These are phyloP conservation scores for Blastobotrys terrestris DNA, from an alignment of 805 yeast species.

Conservation along the genomic window DNA sequence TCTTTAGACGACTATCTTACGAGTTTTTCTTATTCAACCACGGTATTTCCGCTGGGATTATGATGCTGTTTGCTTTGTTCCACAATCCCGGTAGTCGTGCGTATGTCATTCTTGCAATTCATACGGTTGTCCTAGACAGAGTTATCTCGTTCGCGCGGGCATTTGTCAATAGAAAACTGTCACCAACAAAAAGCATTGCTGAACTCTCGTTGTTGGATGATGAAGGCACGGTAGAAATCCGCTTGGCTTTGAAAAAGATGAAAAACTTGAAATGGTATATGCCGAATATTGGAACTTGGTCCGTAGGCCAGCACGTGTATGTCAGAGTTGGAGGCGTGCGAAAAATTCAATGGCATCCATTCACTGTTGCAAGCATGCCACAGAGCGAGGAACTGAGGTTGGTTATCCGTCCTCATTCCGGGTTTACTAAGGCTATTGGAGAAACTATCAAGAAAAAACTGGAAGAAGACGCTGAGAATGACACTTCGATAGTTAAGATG, in stretches of 20 bases:
- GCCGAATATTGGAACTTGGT: slow-evolving; percentile 39
- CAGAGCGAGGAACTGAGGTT: slow-evolving; percentile 36
- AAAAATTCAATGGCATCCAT: slow-evolving; percentile 41
- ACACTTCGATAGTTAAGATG: slow-evolving; percentile 15
- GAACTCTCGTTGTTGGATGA: slow-evolving; percentile 38
- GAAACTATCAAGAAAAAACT: slow-evolving; percentile 27
- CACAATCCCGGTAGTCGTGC: slow-evolving; percentile 36
- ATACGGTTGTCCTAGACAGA: slow-evolving; percentile 38
- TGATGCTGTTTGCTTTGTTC: slow-evolving; percentile 39
- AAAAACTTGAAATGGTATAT: slow-evolving; percentile 12
- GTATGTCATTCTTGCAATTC: slow-evolving; percentile 37
- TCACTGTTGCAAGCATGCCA: slow-evolving; percentile 39
- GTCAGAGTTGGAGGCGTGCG: slow-evolving; percentile 38
- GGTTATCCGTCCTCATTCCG: slow-evolving; percentile 37
- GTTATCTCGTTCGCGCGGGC: slow-evolving; percentile 30
- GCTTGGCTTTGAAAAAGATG: slow-evolving; percentile 29
- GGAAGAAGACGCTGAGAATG: slow-evolving; percentile 15
- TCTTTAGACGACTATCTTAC: slow-evolving; percentile 36
- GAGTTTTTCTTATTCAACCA: slow-evolving; percentile 43
- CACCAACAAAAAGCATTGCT: slow-evolving; percentile 37
- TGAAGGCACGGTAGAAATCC: slow-evolving; percentile 33
- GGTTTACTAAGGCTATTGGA: slow-evolving; percentile 38
- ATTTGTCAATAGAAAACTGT: slow-evolving; percentile 30
- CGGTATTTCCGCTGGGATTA: slow-evolving; percentile 36
- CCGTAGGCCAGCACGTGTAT: slow-evolving; percentile 43